phyloP scores from a whole-genome alignment of 73 alveolate genomes.

The Paramecium sexaurelia region DNA sequence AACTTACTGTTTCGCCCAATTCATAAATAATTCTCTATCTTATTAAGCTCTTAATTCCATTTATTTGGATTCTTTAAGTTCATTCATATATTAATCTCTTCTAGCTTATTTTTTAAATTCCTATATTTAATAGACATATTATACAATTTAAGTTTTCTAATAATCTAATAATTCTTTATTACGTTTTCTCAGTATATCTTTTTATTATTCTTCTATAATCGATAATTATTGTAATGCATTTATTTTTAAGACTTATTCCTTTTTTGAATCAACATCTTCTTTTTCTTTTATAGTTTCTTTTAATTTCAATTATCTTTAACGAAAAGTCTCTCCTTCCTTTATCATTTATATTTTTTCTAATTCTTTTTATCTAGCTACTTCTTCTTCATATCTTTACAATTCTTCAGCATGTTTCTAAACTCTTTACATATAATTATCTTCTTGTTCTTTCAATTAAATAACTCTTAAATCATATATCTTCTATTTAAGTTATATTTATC shows the following conservation, averaged over 20 bases:
- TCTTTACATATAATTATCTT: slow-evolving; percentile 20
- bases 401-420: slow-evolving; percentile 2
- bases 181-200: neutral
- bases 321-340: neutral
- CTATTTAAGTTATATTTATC: neutral
- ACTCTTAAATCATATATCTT: slow-evolving; percentile 42
- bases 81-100: neutral
- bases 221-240: neutral
- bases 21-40: neutral
- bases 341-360: neutral
- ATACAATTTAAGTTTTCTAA: neutral
- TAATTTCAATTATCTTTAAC: neutral
- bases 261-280: neutral
- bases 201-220: neutral
- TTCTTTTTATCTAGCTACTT: neutral
- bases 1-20: neutral
- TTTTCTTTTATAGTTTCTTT: neutral
- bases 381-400: neutral
- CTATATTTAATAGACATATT: neutral
- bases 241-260: neutral
- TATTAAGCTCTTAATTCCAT: neutral
- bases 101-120: neutral
- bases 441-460: neutral
- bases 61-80: neutral
- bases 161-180: neutral